Conservation (phyloP, 495 filamentous ascomycete genomes). For the Podospora conica region DNA sequence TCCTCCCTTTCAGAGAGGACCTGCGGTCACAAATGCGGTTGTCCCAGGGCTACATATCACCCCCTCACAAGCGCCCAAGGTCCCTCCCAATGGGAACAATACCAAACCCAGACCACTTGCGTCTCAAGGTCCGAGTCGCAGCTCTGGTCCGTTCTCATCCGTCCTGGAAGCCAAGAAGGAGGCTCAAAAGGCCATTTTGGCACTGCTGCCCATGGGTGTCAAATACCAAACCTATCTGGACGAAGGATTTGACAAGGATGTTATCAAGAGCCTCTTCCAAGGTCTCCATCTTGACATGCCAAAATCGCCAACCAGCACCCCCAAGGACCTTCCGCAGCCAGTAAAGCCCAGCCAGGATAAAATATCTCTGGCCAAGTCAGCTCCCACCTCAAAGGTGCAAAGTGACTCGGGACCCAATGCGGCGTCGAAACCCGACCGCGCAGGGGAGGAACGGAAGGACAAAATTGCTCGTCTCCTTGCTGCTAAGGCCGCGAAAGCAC, state of each 20-base stretch:
- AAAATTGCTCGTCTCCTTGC: conserved; percentile 69
- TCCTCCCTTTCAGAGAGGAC: not conserved
- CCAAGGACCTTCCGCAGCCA: not conserved
- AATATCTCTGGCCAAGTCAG: not conserved
- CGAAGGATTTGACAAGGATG: conserved; percentile 59
- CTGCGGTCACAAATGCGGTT: not conserved
- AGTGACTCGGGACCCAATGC: not conserved
- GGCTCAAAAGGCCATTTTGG: conserved; percentile 62
- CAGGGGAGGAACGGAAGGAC: conserved; percentile 66
- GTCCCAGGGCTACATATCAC: conserved; percentile 6
- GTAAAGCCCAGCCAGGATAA: not conserved
- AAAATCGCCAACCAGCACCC: conserved; percentile 14
- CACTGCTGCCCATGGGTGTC: conserved; percentile 58
- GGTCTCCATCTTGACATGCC: conserved; percentile 54
- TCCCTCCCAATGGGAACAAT: not conserved
- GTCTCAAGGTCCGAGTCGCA: not conserved
- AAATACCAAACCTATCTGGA: conserved; percentile 61
- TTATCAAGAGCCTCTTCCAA: conserved; percentile 59
- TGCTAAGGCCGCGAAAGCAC: conserved; percentile 40
- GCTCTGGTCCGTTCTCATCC: conserved; percentile 18
- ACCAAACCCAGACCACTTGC: not conserved
- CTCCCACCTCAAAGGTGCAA: not conserved
- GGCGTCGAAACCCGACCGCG: conserved; percentile 26
- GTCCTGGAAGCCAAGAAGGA: conserved; percentile 54
- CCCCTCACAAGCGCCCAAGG: not conserved